phyloP scores from a whole-genome alignment of 148 eudicot species.

The Nepenthes mirabilis region DNA sequence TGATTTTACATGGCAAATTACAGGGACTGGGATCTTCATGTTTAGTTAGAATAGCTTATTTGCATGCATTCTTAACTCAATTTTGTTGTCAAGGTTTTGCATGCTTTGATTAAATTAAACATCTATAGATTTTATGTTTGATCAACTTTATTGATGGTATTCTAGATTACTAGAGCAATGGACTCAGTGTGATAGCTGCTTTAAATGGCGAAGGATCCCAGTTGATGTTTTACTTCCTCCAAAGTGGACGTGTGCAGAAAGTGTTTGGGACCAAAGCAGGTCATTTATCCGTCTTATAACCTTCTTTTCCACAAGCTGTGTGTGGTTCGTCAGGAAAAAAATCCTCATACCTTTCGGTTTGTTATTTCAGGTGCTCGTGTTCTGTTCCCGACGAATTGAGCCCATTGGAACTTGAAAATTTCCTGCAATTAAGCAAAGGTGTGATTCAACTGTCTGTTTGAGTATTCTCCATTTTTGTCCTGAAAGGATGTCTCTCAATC shows the following conservation, averaged over 20 bases:
- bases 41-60: too few species aligned
- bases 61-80: too few species aligned
- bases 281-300: conserved; percentile 5
- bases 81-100: too few species aligned
- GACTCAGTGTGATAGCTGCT: conserved; percentile 64
- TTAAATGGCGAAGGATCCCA: conserved; percentile 70
- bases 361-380: conserved; percentile 42
- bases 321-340: not conserved
- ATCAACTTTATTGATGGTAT: conserved; percentile 1
- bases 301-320: not conserved
- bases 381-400: conserved; percentile 50
- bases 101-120: conserved; percentile 3
- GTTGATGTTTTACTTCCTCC: conserved; percentile 58
- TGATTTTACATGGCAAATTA: too few species aligned
- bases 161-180: conserved; percentile 62
- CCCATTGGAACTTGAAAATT: conserved; percentile 38
- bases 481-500: not conserved
- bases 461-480: not conserved
- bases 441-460: conserved; percentile 9
- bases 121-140: not conserved
- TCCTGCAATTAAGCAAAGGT: conserved; percentile 43
- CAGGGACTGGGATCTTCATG: too few species aligned
- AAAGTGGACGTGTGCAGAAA: conserved; percentile 60
- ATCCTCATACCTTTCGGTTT: not conserved
- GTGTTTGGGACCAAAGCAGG: conserved; percentile 63